These are phyloP conservation scores for Plantago rigida DNA, from an alignment of 305 asterid genomes.

Conservation along the genomic window DNA sequence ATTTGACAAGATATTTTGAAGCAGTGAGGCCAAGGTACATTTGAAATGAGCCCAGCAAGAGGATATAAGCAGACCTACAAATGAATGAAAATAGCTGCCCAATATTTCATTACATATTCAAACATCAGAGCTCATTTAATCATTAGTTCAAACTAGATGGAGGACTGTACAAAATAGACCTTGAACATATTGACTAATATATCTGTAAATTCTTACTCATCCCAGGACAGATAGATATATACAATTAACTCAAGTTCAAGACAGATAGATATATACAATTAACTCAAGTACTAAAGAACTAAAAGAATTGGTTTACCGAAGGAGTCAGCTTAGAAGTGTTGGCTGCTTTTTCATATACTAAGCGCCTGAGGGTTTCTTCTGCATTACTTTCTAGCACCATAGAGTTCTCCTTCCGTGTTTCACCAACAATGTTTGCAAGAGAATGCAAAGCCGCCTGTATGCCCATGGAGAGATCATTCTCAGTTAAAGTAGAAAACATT, in stretches of 20 bases:
- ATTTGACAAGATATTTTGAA: neutral
- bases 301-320: constrained; percentile 47
- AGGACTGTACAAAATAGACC: too few relatives aligned
- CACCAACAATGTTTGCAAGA: constrained; percentile 76
- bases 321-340: constrained; percentile 72
- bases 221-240: too few relatives aligned
- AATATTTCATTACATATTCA: too few relatives aligned
- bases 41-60: too few relatives aligned
- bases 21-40: too few relatives aligned
- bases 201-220: too few relatives aligned
- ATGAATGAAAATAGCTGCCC: too few relatives aligned
- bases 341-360: constrained; percentile 70
- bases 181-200: too few relatives aligned
- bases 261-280: neutral
- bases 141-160: too few relatives aligned
- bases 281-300: constrained; percentile 8
- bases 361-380: constrained; percentile 60
- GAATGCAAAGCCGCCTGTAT: constrained; percentile 86
- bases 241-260: neutral
- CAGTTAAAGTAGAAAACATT: neutral
- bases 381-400: constrained; percentile 48
- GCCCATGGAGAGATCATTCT: constrained; percentile 24
- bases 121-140: too few relatives aligned
- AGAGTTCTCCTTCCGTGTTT: constrained; percentile 45
- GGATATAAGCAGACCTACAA: too few relatives aligned